Percentiles rank a stretch among this genome's conserved stretches.
These are phyloP conservation scores for Gossypium laxum DNA, from an alignment of 441 rosid species.

Conservation along the genomic window DNA sequence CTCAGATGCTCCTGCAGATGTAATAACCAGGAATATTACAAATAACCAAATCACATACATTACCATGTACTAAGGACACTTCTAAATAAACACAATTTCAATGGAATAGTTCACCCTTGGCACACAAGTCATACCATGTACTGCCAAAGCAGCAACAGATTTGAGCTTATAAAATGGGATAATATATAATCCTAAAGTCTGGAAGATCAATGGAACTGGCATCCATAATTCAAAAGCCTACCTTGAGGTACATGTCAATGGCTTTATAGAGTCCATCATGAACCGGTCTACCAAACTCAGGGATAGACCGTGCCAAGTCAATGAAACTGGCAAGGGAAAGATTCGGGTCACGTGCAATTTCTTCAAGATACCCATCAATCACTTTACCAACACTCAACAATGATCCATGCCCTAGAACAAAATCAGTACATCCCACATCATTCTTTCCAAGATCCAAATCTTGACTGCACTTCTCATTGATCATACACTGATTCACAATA, in stretches of 20 bases:
- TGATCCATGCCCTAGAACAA: conserved; percentile 36
- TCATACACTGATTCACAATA: conserved; percentile 41
- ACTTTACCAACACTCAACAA: conserved; percentile 57
- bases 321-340: conserved; percentile 44
- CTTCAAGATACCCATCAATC: conserved; percentile 59
- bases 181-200: background rate
- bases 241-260: conserved; percentile 71
- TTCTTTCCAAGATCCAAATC: conserved; percentile 32
- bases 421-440: conserved; percentile 30
- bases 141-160: background rate
- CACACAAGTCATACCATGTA: background rate
- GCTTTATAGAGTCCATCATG: conserved; percentile 86
- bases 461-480: conserved; percentile 29
- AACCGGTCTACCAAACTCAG: conserved; percentile 60
- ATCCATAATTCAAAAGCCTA: conserved; percentile 16
- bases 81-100: background rate
- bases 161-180: background rate
- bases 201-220: background rate
- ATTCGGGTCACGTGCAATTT: conserved; percentile 41
- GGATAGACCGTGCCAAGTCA: conserved; percentile 48
- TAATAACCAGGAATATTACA: background rate
- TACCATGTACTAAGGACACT: background rate
- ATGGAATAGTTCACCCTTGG: background rate
- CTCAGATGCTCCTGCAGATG: conserved; percentile 56
- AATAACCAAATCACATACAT: background rate